Percentiles rank a stretch among this genome's conserved stretches.
These are phyloP conservation scores for Phaseolus coccineus DNA, from an alignment of 331 rosid species.

Conservation along the genomic window DNA sequence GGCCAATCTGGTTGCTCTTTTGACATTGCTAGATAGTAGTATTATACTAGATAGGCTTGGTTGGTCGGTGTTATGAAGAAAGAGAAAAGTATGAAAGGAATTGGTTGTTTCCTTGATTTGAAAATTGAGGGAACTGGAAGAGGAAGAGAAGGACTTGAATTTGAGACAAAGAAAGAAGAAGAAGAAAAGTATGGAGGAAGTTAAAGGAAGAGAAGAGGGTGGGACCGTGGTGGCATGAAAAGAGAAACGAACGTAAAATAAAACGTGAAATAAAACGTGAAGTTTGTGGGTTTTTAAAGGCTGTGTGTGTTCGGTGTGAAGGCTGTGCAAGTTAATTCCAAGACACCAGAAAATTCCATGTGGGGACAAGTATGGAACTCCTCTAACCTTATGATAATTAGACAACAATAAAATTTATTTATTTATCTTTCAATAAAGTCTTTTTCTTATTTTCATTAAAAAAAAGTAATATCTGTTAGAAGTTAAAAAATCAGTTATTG, in stretches of 20 bases:
- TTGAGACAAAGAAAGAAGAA: slow-evolving; percentile 7
- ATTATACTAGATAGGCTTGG: no score
- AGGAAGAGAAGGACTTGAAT: background rate
- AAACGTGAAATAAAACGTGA: slow-evolving; percentile 80
- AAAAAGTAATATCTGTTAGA: no score
- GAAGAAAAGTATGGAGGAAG: slow-evolving; percentile 39
- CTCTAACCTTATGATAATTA: no score
- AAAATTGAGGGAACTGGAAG: background rate
- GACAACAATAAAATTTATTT: no score
- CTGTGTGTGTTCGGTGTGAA: background rate
- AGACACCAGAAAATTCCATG: background rate
- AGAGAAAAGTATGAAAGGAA: background rate
- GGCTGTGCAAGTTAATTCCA: background rate
- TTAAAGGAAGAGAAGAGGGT: slow-evolving; percentile 22
- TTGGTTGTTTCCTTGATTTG: background rate
- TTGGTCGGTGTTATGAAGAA: no score
- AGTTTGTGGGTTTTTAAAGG: slow-evolving; percentile 40
- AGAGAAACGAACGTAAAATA: slow-evolving; percentile 49
- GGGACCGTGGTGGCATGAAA: slow-evolving; percentile 32
- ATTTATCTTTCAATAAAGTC: no score
- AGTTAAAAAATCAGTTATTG: no score
- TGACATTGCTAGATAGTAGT: slow-evolving; percentile 20
- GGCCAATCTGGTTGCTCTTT: slow-evolving; percentile 58
- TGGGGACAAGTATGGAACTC: no score
- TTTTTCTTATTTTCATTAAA: no score